These are phyloP conservation scores for Hypoxylon sp. DNA, from an alignment of 2,329 filamentous ascomycete species.

Conservation along the genomic window DNA sequence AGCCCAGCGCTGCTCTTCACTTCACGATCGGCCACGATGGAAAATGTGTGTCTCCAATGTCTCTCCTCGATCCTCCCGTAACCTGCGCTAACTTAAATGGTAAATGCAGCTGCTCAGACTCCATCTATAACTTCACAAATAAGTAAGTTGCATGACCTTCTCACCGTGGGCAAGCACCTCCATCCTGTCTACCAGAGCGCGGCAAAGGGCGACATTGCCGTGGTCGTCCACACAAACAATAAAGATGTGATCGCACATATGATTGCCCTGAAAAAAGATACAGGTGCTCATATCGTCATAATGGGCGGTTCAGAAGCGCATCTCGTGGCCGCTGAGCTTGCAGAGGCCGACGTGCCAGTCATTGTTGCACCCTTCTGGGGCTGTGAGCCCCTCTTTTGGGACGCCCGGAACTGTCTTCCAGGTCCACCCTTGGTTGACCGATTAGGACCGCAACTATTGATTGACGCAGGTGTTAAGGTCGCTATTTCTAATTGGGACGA, in stretches of 20 bases:
- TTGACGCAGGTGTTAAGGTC: slow-evolving; percentile 41
- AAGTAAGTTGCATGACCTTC: slow-evolving; percentile 37
- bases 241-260: slow-evolving; percentile 46
- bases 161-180: slow-evolving; percentile 37
- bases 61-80: neutral
- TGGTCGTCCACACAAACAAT: slow-evolving; percentile 44
- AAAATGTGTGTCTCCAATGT: slow-evolving; percentile 30
- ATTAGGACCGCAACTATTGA: slow-evolving; percentile 40
- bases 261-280: slow-evolving; percentile 42
- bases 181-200: slow-evolving; percentile 41
- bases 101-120: slow-evolving; percentile 27
- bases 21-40: slow-evolving; percentile 42
- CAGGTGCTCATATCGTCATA: slow-evolving; percentile 41
- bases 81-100: neutral
- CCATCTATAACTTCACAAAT: slow-evolving; percentile 44
- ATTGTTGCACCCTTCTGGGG: slow-evolving; percentile 45
- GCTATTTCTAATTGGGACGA: slow-evolving; percentile 44
- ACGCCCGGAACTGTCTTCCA: slow-evolving; percentile 39
- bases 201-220: slow-evolving; percentile 35
- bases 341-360: slow-evolving; percentile 34
- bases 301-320: slow-evolving; percentile 44
- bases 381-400: slow-evolving; percentile 45
- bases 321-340: slow-evolving; percentile 36
- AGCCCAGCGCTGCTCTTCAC: slow-evolving; percentile 35
- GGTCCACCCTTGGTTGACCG: slow-evolving; percentile 39